phyloP scores from a whole-genome alignment of 208 protist genomes.

The Leishmania gerbilli region DNA sequence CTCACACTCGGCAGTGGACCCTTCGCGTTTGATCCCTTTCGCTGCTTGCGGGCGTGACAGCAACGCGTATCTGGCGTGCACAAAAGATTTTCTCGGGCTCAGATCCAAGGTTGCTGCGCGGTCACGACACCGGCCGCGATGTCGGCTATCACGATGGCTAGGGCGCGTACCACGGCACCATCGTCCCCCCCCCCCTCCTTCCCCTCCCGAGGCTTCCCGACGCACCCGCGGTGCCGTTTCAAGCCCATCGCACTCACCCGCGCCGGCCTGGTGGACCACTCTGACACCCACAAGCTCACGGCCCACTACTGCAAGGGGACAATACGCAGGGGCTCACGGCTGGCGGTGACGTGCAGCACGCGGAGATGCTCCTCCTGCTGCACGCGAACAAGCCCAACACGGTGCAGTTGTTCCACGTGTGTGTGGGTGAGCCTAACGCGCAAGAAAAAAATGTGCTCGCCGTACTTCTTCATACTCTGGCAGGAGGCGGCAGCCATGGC shows the following conservation, averaged over 20 bases:
- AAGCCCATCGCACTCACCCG: constrained; percentile 88
- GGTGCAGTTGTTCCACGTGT: no score
- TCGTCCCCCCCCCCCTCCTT: background rate
- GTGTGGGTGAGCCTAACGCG: no score
- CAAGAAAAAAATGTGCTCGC: no score
- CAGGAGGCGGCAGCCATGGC: no score
- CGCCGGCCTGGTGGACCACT: constrained; percentile 81
- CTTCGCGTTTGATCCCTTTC: constrained; percentile 55
- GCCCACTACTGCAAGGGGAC: constrained; percentile 74
- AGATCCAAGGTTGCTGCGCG: background rate
- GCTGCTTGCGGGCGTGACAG: constrained; percentile 59
- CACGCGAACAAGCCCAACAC: no score
- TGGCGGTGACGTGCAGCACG: constrained; percentile 87
- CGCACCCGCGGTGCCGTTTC: constrained; percentile 50
- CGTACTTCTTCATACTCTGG: no score
- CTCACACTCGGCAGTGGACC: background rate
- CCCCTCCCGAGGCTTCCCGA: background rate
- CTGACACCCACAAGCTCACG: constrained; percentile 68
- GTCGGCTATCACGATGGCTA: background rate
- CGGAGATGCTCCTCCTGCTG: background rate
- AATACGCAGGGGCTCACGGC: constrained; percentile 94
- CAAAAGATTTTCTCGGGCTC: background rate
- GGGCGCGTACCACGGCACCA: constrained; percentile 28
- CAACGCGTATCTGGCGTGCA: constrained; percentile 50
- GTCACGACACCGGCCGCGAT: background rate